Percentiles rank a stretch among this genome's conserved stretches.
Conservation (phyloP, 805 yeast genomes). For the Sugiyamaella lignohabitans region DNA sequence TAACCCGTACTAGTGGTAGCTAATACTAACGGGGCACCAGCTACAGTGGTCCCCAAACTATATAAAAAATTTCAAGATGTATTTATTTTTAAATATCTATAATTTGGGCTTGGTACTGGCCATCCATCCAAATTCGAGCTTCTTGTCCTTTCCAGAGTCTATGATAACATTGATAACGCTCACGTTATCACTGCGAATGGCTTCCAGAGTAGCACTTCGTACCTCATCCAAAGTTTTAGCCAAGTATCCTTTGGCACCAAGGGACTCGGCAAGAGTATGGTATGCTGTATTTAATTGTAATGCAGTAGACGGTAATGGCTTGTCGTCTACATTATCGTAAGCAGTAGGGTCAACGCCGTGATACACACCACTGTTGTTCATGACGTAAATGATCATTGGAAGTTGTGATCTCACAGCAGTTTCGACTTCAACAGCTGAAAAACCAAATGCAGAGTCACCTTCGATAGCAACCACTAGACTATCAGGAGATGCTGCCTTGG, state of each 20-base stretch:
- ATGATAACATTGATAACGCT: constrained; percentile 56
- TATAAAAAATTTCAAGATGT: too few species aligned
- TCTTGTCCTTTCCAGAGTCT: constrained; percentile 48
- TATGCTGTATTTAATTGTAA: constrained; percentile 50
- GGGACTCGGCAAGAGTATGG: constrained; percentile 46
- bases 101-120: constrained; percentile 39
- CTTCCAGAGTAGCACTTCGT: constrained; percentile 27
- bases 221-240: constrained; percentile 41
- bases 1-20: too few species aligned
- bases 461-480: constrained; percentile 51
- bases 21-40: too few species aligned
- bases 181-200: constrained; percentile 35
- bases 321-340: constrained; percentile 20
- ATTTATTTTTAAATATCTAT: too few species aligned
- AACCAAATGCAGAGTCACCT: constrained; percentile 77
- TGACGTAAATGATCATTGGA: constrained; percentile 53
- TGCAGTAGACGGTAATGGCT: constrained; percentile 52
- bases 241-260: constrained; percentile 51
- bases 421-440: constrained; percentile 66
- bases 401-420: constrained; percentile 52
- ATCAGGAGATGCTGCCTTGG: constrained; percentile 42
- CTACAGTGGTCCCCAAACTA: too few species aligned
- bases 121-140: constrained; percentile 64
- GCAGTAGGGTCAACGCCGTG: constrained; percentile 46
- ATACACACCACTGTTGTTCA: constrained; percentile 70